A percentile compares a stretch with the other conserved stretches of the same genome.
phyloP scores from a whole-genome alignment of 257 asterid species.

The Nicotiana paniculata region DNA sequence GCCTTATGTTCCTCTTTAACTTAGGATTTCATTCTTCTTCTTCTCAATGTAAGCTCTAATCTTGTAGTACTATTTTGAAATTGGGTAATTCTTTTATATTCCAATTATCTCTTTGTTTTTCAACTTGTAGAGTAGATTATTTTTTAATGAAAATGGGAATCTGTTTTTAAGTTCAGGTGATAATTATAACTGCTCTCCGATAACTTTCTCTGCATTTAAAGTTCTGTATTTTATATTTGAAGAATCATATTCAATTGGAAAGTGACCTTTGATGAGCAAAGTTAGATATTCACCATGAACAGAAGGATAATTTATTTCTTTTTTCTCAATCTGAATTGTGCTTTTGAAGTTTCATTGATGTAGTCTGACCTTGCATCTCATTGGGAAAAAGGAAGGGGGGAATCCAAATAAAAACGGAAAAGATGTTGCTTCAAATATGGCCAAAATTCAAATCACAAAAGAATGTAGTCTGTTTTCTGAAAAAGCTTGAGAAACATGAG shows the following conservation, averaged over 20 bases:
- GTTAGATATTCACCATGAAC: background rate
- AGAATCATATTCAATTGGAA: background rate
- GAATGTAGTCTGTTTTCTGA: background rate
- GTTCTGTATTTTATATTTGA: background rate
- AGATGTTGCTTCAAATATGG: background rate
- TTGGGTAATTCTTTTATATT: too few species aligned
- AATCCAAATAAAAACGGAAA: background rate
- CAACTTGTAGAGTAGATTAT: too few species aligned
- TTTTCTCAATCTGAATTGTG: background rate
- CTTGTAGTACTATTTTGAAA: too few species aligned
- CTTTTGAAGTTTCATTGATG: background rate
- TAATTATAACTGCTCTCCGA: slow-evolving; percentile 7
- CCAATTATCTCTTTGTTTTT: too few species aligned
- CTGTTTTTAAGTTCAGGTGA: slow-evolving; percentile 95
- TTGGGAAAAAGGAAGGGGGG: background rate
- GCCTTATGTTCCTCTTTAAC: too few species aligned
- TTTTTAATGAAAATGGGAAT: slow-evolving; percentile 53
- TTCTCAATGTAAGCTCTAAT: too few species aligned
- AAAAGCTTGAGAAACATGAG: background rate
- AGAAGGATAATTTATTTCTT: background rate
- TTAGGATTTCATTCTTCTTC: too few species aligned
- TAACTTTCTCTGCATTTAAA: background rate
- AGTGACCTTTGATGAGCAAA: background rate
- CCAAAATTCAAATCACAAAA: background rate
- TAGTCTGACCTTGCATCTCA: background rate